Evolutionary conservation across 192 early-diverging fungal genomes (phyloP), one percentile per base, ranked within the genome.

Genomic region (Coemansia reversa): DNA sequence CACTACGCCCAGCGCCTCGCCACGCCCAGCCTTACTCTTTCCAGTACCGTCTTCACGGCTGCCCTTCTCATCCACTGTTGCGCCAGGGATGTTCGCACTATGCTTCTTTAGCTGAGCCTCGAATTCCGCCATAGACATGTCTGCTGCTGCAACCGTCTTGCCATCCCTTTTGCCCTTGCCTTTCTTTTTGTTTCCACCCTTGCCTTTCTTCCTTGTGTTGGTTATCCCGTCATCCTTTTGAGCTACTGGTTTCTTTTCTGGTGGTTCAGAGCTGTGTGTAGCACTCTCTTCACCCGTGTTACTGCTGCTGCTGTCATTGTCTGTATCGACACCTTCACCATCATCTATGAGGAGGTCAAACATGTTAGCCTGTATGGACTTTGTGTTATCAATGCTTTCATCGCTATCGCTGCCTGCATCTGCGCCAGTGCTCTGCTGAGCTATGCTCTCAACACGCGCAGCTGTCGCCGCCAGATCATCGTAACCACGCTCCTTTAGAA

Each of bases 331-430:
- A 42, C 24, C 62, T 20, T 49, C 60, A 48, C 54, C 60, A 48
- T 62, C 54, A n/a, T 52, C 78, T 24, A 72, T 72, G 22, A 80
- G 66, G 25, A 80, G 65, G 58, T 72, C 77, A 69, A 75, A 80
- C 60, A 71, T 67, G 52, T 79, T 79, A 7, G 32, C 50, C 52
- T 70, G 23, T 24, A 5, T 19, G 6, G 32, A 25, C 12, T 24
- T 25, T 35, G 48, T 42, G 33, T 35, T 47, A 20, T 58, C 54
- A 12, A 5, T 49, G 16, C 2, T 28, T 8, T 11, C 23, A 39
- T 55, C 42, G 5, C 55, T 57, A 2, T 53, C 39, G 6, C 24
- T 49, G 16, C 47, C 59, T 16, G 19, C 6, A 27, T 63, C 63
- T 16, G 72, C 60, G 28, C 29, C 27, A 16, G 33, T 29, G 9